Conservation (phyloP, 1,139 yeast genomes). For the Arxiozyma bovina region DNA sequence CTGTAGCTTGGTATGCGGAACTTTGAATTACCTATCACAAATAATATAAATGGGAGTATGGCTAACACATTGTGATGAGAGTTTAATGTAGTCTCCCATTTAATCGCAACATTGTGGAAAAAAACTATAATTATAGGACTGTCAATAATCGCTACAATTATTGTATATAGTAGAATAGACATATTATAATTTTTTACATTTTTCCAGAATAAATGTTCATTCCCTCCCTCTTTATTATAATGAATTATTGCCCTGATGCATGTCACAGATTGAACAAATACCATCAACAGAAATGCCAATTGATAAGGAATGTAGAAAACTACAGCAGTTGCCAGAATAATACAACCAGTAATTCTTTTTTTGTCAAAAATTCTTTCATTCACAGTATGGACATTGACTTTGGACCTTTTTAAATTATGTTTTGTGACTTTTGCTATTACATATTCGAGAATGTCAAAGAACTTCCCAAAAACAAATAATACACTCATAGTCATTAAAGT, state of each 20-base stretch:
- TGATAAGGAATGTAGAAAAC: slow-evolving; percentile 69
- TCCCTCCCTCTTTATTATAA: not conserved
- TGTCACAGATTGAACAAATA: slow-evolving; percentile 44
- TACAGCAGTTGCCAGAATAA: slow-evolving; percentile 38
- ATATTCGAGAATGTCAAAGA: slow-evolving; percentile 12
- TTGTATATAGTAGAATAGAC: slow-evolving; percentile 47
- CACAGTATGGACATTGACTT: not conserved
- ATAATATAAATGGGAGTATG: slow-evolving; percentile 50
- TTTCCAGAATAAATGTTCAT: not conserved
- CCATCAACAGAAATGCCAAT: slow-evolving; percentile 55
- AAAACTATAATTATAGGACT: slow-evolving; percentile 62
- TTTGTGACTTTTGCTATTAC: not conserved
- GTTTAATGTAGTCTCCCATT: slow-evolving; percentile 68
- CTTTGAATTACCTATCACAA: slow-evolving; percentile 39
- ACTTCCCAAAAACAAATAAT: slow-evolving; percentile 27
- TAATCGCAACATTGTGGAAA: slow-evolving; percentile 56
- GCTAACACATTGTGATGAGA: slow-evolving; percentile 69
- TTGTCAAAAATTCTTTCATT: slow-evolving; percentile 11
- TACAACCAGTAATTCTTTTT: slow-evolving; percentile 33
- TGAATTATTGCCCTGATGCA: slow-evolving; percentile 32
- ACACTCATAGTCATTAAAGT: slow-evolving; percentile 44
- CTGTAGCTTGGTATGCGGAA: slow-evolving; percentile 18
- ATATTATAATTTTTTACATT: slow-evolving; percentile 43
- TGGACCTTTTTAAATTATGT: not conserved
- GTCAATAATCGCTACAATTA: slow-evolving; percentile 62